Base-by-base conservation (phyloP, 371 early-diverging fungal species). In the Lichtheimia corymbifera region DNA sequence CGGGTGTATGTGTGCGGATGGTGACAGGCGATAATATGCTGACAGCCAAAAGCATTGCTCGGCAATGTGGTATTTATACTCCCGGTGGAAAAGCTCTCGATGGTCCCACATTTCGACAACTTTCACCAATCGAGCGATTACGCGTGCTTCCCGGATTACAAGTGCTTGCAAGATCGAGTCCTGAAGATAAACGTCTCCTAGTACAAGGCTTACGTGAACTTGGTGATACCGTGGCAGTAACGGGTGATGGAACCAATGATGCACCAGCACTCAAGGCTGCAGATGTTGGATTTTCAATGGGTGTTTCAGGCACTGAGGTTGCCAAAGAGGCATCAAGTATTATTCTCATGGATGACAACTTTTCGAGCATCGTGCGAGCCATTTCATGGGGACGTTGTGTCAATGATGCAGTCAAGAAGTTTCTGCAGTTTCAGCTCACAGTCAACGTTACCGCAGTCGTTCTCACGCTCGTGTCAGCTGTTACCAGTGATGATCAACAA, bases 1-100 rank as follows among this genome's bases (percentile, higher is more conserved):
- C 93, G 18, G 92, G 93, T 53, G 88, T 93, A 11, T 71, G 79
- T 63, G 89, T 93, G 18, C 86, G 89, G 4, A 93, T 93, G 92
- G 91, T 93, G 12, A 91, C 92, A 28, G 92, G 92, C 44, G 92
- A 91, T 66, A 87, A 89, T 61, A 60, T 89, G 58, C 55, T 82
- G 27, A 90, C 88, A 5, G 91, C 92, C 18, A 78, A 80, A 64
- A 77, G 83, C n/a, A 88, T 91, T 63, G 92, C 90, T 18, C 80
- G 72, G 15, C 83, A 89, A 64, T 84, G 86, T 55, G 84, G 84
- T 43, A 90, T 91, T 58, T 83, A 83, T 59, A 83, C 76, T 5
- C 61, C 72, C n/a, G 83, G 86, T 51, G 86, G 87, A 30, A 71
- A 77, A 44, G 79, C 82, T 30, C 84, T 91, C 79, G 85, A 84